Evolutionary conservation across 495 filamentous ascomycete species (phyloP).

Genomic region (Neohortaea acidophila): DNA sequence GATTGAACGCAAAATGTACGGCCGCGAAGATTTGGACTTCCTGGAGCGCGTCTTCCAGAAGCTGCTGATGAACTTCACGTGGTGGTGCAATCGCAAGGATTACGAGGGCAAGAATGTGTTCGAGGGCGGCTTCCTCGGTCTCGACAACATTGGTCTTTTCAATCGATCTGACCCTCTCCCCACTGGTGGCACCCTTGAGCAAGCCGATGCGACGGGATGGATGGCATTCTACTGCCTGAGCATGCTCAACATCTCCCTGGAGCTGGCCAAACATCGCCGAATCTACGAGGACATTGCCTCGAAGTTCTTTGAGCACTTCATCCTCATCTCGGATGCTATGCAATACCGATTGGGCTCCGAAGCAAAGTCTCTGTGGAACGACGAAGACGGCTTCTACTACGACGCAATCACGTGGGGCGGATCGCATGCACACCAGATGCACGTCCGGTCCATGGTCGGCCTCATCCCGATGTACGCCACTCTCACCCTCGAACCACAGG

Average conservation of each 20-base stretch:
- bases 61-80: constrained; percentile 87
- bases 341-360: constrained; percentile 67
- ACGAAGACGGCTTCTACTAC: constrained; percentile 91
- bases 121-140: constrained; percentile 88
- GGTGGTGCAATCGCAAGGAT: constrained; percentile 98
- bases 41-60: constrained; percentile 95
- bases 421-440: constrained; percentile 81
- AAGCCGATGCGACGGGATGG: constrained; percentile 95
- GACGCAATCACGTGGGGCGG: constrained; percentile 93
- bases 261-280: constrained; percentile 86
- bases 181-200: constrained; percentile 82
- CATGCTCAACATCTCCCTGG: constrained; percentile 93
- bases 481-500: constrained; percentile 77
- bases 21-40: constrained; percentile 85
- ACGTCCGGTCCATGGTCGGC: constrained; percentile 79
- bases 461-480: constrained; percentile 88
- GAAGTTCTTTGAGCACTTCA: constrained; percentile 98
- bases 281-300: constrained; percentile 96
- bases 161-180: constrained; percentile 95
- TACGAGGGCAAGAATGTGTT: constrained; percentile 89
- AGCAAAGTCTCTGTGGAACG: constrained; percentile 83
- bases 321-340: constrained; percentile 96
- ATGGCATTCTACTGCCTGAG: constrained; percentile 92
- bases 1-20: constrained; percentile 94
- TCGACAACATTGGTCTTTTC: constrained; percentile 95